Evolutionary conservation across 1,139 yeast species (phyloP).

Genomic region (Arxiozyma slooffiae): DNA sequence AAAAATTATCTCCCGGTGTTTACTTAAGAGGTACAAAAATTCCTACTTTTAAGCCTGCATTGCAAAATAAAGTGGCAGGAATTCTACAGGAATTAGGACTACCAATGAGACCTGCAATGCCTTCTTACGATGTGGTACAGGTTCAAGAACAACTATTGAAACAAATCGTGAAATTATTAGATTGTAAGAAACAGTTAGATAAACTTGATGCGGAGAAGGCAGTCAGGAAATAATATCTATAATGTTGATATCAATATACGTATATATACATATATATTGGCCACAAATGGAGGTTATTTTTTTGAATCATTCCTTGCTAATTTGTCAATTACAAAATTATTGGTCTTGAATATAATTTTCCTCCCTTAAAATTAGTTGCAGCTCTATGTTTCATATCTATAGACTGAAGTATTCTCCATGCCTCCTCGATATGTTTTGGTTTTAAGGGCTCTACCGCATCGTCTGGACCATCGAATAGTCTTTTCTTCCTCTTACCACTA

Average conservation of each 20-base stretch:
- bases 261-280: background rate
- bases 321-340: constrained; percentile 25
- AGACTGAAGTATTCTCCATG: constrained; percentile 75
- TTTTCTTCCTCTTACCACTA: constrained; percentile 38
- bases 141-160: constrained; percentile 71
- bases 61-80: constrained; percentile 67
- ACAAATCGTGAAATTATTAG: constrained; percentile 63
- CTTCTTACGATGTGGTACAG: constrained; percentile 70
- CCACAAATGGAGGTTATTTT: background rate
- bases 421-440: constrained; percentile 82
- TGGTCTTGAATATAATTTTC: constrained; percentile 35
- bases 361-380: constrained; percentile 68
- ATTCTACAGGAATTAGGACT: constrained; percentile 70
- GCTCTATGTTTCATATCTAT: constrained; percentile 55
- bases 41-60: constrained; percentile 53
- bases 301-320: background rate
- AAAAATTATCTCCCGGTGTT: constrained; percentile 55
- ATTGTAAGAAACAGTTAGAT: constrained; percentile 78
- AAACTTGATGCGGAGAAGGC: constrained; percentile 73
- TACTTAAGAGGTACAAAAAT: constrained; percentile 63
- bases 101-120: constrained; percentile 75
- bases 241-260: background rate
- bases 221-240: constrained; percentile 36
- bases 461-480: constrained; percentile 85
- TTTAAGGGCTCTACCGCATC: constrained; percentile 73